A percentile compares a stretch with the other conserved stretches of the same genome.
Conservation (phyloP, 352 stramenopile species). For the Globisporangium paroecandrum region DNA sequence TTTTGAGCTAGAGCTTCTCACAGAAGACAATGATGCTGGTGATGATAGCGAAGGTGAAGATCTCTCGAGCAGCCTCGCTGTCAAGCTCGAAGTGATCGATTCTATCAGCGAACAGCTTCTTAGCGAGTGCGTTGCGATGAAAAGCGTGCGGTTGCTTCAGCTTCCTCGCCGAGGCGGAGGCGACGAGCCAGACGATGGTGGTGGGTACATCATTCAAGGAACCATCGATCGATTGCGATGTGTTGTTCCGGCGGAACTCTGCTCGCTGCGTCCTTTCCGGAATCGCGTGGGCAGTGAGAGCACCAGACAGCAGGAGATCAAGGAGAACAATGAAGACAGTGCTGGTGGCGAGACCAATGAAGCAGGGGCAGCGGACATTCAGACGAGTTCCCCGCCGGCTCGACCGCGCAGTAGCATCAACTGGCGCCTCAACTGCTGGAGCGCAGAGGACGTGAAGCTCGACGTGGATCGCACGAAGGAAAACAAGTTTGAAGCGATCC, state of each 20-base stretch:
- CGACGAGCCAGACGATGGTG: slow-evolving; percentile 7
- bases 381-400: slow-evolving; percentile 7
- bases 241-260: slow-evolving; percentile 38
- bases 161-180: slow-evolving; percentile 31
- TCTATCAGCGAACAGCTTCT: slow-evolving; percentile 27
- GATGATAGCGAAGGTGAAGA: not conserved
- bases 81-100: slow-evolving; percentile 62
- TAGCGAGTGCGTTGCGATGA: slow-evolving; percentile 22
- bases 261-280: slow-evolving; percentile 56
- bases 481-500: slow-evolving; percentile 46
- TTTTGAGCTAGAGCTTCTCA: slow-evolving; percentile 46
- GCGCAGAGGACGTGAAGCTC: slow-evolving; percentile 54
- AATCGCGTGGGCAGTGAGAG: slow-evolving; percentile 14
- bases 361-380: not conserved
- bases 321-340: slow-evolving; percentile 11
- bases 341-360: not conserved
- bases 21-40: not conserved
- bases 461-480: slow-evolving; percentile 57
- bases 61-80: slow-evolving; percentile 30
- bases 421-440: slow-evolving; percentile 64
- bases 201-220: slow-evolving; percentile 61
- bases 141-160: slow-evolving; percentile 46
- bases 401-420: slow-evolving; percentile 7
- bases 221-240: slow-evolving; percentile 53
- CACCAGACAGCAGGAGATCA: slow-evolving; percentile 1